Evolutionary conservation across 2,329 filamentous ascomycete genomes (phyloP), one percentile per base, ranked within the genome.

Genomic region (Blastomyces gilchristii): DNA sequence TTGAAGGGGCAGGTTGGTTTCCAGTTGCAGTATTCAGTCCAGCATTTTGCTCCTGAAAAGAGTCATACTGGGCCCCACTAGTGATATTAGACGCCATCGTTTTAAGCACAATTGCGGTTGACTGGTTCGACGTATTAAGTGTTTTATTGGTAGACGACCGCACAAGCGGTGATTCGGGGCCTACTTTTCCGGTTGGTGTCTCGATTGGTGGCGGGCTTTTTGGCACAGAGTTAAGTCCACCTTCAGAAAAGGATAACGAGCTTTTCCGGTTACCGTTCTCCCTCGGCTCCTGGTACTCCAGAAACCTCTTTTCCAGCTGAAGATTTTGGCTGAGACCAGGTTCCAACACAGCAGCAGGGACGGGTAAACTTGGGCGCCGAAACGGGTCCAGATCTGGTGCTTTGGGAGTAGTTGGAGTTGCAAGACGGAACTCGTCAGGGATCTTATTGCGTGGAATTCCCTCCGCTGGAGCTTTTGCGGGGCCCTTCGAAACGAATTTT

Each of bases 1-100:
- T 71, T 25, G 67, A 67, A 22, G 68, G 63, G n/a, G 71, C 69
- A 52, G 73, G 70, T 37, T 71, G 74, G 6, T 63, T 63, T 2
- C 70, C 73, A n/a, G 72, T 62, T 7, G 67, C 65, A 25, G 70
- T 65, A 28, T 18, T 56, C 6, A 52, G 37, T 18, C 31, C 37
- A 25, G 41, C 25, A 49, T 37, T 50, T 16, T 34, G 58, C 43
- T 59, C 58, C 12, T 47, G 41, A 56, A 25, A 37, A 50, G 56
- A 37, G 8, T 50, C 49, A 59, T 61, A 22, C 28, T 59, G 58
- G 8, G 34, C 47, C 11, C 41, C 52, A 43, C 8, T 37, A 2
- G 25, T 3, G 11, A 7, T 39, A 57, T 57, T 62, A 14, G 28
- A 47, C 16, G 39, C 28, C 60, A 62, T 62, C 6, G 14, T 53